phyloP scores from a whole-genome alignment of 345 rosid species.

The Linum lewisii region DNA sequence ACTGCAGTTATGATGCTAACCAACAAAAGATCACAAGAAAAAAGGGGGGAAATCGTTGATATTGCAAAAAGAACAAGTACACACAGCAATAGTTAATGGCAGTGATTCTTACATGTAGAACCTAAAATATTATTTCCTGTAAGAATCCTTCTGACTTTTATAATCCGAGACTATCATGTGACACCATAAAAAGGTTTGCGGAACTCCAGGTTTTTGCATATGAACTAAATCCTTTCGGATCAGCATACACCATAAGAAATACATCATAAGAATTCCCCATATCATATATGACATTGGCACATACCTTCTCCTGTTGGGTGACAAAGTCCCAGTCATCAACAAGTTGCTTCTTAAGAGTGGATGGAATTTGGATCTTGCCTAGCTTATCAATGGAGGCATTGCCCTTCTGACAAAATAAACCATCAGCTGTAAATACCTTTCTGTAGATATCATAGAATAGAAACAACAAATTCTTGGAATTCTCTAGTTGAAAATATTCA shows the following conservation, averaged over 20 bases:
- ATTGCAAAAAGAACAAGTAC: not conserved
- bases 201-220: too few species aligned
- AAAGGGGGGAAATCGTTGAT: not conserved
- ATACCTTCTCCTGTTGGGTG: constrained; percentile 76
- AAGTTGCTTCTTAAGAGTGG: constrained; percentile 69
- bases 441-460: not conserved
- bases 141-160: not conserved
- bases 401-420: constrained; percentile 18
- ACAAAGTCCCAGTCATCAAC: constrained; percentile 83
- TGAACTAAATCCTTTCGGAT: not conserved
- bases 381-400: constrained; percentile 45
- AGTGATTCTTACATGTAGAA: too few species aligned
- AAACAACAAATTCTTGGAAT: not conserved
- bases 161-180: not conserved
- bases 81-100: too few species aligned
- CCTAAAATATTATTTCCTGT: not conserved
- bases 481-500: not conserved
- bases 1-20: not conserved
- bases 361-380: constrained; percentile 73
- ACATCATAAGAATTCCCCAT: constrained; percentile 3
- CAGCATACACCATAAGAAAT: not conserved
- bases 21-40: not conserved
- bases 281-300: not conserved
- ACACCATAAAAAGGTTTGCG: not conserved
- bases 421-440: not conserved